Evolutionary conservation across 164 flowering plant species (phyloP), one percentile per base, ranked within the genome.

Genomic region (Magnolia sinica): DNA sequence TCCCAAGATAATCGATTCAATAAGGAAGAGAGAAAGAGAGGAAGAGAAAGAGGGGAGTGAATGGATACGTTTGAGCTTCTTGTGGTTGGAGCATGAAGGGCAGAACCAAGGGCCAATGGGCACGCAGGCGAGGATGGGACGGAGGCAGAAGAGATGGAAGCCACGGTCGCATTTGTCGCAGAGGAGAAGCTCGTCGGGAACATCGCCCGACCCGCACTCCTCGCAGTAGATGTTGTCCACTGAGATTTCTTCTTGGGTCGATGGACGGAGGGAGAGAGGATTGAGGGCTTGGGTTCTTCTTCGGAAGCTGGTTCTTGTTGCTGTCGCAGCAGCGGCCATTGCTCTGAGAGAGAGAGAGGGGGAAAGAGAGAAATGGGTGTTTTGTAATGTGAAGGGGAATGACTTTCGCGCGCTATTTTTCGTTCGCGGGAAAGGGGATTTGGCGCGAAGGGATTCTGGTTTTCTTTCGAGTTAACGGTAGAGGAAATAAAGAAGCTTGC

Each of bases 61-160:
- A 61, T 16, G 23, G 10, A 55, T 87, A 92, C 96, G 76, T 71
- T 75, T 82, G 74, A 76, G 87, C 49, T 79, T 77, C 64, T 84
- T 87, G 72, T 73, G 74, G 67, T 74, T 73, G 29, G 91, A 83
- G 78, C 98, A 95, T 20, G 87, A 79, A 1, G 92, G 85, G 78
- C 97, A 93, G 72, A 89, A 91, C 99, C 99, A 96, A 4, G 87
- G 81, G 45, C 92, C 94, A 52, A 84, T 87, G 64, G 99, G 98
- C 10, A 96, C 94, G 16, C 91, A 73, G 8, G 80, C 89, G 14
- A 96, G 87, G 78, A 92, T 86, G 2, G 98, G 98, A 18, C 86
- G 81, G 66, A 91, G 91, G 81, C 99, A 93, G 75, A 87, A 93
- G 49, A 90, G 68, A 71, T 93, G 99, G 72, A 78, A 96, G 4